Conservation (phyloP, 1,139 yeast genomes). For the Debaryomyces sp. region DNA sequence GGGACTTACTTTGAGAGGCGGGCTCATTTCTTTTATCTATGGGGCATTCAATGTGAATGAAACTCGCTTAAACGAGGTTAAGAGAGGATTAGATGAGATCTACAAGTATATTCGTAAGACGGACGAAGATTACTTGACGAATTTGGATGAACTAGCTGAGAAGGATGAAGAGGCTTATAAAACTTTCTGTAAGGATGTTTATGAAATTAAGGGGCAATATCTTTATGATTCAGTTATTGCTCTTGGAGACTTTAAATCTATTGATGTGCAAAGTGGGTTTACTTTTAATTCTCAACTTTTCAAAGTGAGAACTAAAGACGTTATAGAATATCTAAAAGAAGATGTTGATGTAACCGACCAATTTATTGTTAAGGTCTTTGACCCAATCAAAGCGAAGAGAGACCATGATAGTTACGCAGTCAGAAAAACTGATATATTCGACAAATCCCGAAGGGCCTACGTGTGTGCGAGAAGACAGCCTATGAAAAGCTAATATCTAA, state of each 20-base stretch:
- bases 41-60: background rate
- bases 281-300: background rate
- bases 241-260: no score
- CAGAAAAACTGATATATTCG: no score
- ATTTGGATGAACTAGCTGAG: no score
- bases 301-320: background rate
- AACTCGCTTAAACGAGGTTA: background rate
- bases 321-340: background rate
- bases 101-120: background rate
- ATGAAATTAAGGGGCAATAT: no score
- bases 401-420: background rate
- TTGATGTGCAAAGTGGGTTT: no score
- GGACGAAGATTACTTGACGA: background rate
- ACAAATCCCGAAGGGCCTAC: no score
- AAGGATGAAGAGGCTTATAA: no score
- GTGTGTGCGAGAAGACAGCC: background rate
- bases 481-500: background rate
- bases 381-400: background rate
- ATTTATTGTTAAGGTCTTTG: slow-evolving; percentile 1
- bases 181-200: no score
- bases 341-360: background rate
- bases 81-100: background rate
- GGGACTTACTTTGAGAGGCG: no score
- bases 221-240: no score
- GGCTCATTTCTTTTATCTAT: no score